Conservation (phyloP, 1,139 yeast species). For the Yamadazyma atmosphaerica region DNA sequence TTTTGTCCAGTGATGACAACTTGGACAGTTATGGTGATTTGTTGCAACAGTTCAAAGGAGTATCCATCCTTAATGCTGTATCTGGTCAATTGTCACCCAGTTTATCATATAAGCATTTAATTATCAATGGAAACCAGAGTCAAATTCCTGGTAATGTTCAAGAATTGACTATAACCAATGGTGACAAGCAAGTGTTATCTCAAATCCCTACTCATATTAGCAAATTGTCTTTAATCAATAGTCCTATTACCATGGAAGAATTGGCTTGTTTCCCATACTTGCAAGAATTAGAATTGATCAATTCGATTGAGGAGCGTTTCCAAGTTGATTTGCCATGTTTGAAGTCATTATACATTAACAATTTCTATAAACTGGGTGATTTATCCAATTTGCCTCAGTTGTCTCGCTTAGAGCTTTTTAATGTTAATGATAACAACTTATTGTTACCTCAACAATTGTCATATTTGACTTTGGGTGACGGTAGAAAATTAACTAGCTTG, state of each 20-base stretch:
- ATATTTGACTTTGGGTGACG: slow-evolving; percentile 9
- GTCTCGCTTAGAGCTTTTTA: slow-evolving; percentile 6
- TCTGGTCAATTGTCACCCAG: neutral
- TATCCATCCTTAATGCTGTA: slow-evolving; percentile 4
- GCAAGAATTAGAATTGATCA: slow-evolving; percentile 4
- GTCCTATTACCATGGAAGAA: slow-evolving; percentile 3
- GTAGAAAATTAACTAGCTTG: slow-evolving; percentile 7
- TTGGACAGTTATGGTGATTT: slow-evolving; percentile 3
- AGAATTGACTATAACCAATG: slow-evolving; percentile 4
- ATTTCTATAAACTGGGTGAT: slow-evolving; percentile 9
- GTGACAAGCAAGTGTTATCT: slow-evolving; percentile 2
- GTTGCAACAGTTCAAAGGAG: slow-evolving; percentile 6
- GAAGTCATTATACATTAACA: slow-evolving; percentile 6
- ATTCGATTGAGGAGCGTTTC: slow-evolving; percentile 7
- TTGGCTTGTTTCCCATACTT: slow-evolving; percentile 6
- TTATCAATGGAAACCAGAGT: neutral
- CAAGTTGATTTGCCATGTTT: slow-evolving; percentile 9
- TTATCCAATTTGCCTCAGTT: slow-evolving; percentile 6
- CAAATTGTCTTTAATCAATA: slow-evolving; percentile 6
- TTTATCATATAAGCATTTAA: slow-evolving; percentile 2
- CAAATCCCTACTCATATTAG: neutral
- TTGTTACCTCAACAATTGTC: slow-evolving; percentile 7
- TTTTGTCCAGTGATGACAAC: slow-evolving; percentile 5
- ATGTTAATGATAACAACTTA: slow-evolving; percentile 8
- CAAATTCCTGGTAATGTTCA: slow-evolving; percentile 1